Percentiles rank a stretch among this genome's conserved stretches.
phyloP scores from a whole-genome alignment of 768 basidiomycete genomes.

The Phylloporus arenicola region DNA sequence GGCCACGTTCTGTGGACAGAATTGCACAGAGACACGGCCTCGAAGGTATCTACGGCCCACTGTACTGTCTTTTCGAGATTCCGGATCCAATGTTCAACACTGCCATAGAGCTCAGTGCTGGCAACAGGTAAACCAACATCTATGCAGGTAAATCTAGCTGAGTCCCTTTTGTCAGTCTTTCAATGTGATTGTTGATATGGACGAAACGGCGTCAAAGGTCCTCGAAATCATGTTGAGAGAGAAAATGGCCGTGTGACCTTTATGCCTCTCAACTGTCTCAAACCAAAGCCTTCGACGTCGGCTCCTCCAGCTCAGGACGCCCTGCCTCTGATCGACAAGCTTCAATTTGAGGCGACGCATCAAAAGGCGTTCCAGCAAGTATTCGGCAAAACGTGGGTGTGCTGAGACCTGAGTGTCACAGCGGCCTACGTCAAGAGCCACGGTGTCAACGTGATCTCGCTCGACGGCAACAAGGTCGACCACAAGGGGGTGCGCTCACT shows the following conservation, averaged over 20 bases:
- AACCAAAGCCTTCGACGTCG: constrained; percentile 56
- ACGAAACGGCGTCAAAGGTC: constrained; percentile 87
- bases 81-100: constrained; percentile 84
- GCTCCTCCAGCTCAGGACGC: constrained; percentile 71
- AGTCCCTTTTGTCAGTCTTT: constrained; percentile 45
- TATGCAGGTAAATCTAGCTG: neutral
- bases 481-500: constrained; percentile 91
- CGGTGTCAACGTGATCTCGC: constrained; percentile 92
- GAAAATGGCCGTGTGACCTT: constrained; percentile 91
- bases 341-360: constrained; percentile 65
- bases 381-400: constrained; percentile 96
- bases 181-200: constrained; percentile 96
- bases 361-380: constrained; percentile 92
- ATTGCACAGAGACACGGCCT: constrained; percentile 74
- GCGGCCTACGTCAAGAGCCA: constrained; percentile 94
- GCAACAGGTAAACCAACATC: constrained; percentile 63
- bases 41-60: constrained; percentile 85
- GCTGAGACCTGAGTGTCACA: constrained; percentile 85
- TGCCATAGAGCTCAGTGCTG: constrained; percentile 91
- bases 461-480: constrained; percentile 97
- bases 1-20: constrained; percentile 78
- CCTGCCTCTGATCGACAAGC: constrained; percentile 76
- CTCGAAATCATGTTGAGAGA: constrained; percentile 92
- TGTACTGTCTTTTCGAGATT: constrained; percentile 91
- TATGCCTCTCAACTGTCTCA: constrained; percentile 95